phyloP scores from a whole-genome alignment of 257 asterid species.

The Solanum lycopersicoides region DNA sequence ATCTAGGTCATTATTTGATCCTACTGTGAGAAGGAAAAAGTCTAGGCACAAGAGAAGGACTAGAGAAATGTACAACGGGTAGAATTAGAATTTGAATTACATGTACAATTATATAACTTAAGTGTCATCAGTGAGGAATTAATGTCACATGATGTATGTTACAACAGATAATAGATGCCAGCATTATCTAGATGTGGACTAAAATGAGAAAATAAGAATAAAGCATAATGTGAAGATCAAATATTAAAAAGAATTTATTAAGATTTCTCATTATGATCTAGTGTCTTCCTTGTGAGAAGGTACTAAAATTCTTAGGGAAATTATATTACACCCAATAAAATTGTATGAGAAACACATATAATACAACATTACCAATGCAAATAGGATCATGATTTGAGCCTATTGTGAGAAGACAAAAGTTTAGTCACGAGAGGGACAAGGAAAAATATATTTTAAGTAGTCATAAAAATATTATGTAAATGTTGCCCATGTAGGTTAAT shows the following conservation, averaged over 20 bases:
- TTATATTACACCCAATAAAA: not conserved
- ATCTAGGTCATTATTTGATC: not conserved
- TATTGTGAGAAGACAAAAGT: not conserved
- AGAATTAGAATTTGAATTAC: too few relatives aligned
- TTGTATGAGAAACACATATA: not conserved
- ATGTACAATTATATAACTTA: not conserved
- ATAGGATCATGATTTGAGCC: not conserved
- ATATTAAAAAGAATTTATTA: too few relatives aligned
- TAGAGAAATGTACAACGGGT: not conserved
- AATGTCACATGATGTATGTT: not conserved
- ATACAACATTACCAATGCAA: not conserved
- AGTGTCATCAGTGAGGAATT: not conserved
- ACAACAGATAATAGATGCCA: not conserved
- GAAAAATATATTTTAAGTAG: too few relatives aligned
- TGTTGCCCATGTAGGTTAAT: too few relatives aligned
- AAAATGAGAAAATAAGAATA: too few relatives aligned
- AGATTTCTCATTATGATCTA: not conserved
- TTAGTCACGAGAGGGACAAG: too few relatives aligned
- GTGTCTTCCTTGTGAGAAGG: not conserved
- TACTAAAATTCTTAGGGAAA: not conserved
- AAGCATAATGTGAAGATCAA: too few relatives aligned
- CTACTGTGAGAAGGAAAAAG: too few relatives aligned
- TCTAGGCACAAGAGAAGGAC: not conserved
- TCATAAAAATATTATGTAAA: too few relatives aligned
- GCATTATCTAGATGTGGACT: too few relatives aligned